Conservation (phyloP, 495 filamentous ascomycete species). For the Xylaria scruposa region DNA sequence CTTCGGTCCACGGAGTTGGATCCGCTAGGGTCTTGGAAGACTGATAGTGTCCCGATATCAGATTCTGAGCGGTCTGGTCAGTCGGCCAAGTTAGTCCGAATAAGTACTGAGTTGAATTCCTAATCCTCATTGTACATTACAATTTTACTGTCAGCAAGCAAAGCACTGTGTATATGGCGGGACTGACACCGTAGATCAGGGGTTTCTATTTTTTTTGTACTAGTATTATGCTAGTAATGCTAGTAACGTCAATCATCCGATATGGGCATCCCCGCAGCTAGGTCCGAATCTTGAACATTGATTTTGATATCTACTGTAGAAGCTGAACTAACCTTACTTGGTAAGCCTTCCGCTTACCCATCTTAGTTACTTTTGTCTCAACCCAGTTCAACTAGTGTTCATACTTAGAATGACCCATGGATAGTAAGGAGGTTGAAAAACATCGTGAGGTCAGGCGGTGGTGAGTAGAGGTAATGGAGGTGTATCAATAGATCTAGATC, state of each 20-base stretch:
- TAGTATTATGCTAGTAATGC: neutral
- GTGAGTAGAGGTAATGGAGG: too few species aligned
- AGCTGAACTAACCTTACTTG: too few species aligned
- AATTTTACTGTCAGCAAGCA: neutral
- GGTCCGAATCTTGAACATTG: too few species aligned
- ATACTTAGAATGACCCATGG: too few species aligned
- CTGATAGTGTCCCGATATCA: neutral
- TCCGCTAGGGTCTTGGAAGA: neutral
- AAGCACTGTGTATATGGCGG: neutral
- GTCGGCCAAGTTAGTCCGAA: neutral
- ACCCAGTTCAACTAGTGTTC: too few species aligned
- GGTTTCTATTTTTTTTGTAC: neutral
- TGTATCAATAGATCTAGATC: too few species aligned
- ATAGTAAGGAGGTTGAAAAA: too few species aligned
- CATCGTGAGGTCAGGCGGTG: too few species aligned
- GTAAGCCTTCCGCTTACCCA: too few species aligned
- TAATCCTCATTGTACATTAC: neutral
- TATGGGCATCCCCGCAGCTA: neutral
- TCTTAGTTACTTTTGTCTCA: too few species aligned
- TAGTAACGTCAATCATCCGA: neutral
- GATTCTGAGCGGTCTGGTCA: neutral
- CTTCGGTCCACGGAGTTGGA: conserved; percentile 5
- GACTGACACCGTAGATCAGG: neutral
- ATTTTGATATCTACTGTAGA: too few species aligned
- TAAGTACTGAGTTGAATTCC: neutral